A percentile compares a stretch with the other conserved stretches of the same genome.
Evolutionary conservation across 1,284 basidiomycete species (phyloP).

Genomic region (Fomitiporia mediterranea): DNA sequence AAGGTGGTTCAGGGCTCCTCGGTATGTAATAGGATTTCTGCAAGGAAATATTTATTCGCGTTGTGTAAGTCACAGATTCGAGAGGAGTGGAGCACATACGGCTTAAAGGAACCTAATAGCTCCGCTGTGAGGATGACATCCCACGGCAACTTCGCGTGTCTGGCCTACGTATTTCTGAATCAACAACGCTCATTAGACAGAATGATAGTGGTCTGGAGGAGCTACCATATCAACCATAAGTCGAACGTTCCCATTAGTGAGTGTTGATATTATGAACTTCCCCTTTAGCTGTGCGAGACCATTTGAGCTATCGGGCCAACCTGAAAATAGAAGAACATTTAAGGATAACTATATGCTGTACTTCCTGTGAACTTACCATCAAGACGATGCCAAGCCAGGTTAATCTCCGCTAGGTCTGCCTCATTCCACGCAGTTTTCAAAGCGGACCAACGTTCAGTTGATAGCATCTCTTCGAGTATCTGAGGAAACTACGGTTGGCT

Average conservation of each 20-base stretch:
- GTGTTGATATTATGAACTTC: constrained; percentile 43
- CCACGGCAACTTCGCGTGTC: constrained; percentile 55
- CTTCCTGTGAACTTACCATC: constrained; percentile 34
- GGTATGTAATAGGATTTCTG: constrained; percentile 51
- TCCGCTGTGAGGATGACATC: constrained; percentile 57
- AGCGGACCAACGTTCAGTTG: constrained; percentile 41
- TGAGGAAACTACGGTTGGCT: constrained; percentile 24
- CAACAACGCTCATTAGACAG: background rate
- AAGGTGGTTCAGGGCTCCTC: constrained; percentile 46
- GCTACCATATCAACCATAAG: constrained; percentile 56
- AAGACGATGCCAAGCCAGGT: constrained; percentile 52
- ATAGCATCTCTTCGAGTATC: constrained; percentile 54
- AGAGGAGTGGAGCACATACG: constrained; percentile 35
- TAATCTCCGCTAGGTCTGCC: constrained; percentile 39
- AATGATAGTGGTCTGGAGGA: background rate
- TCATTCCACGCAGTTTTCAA: constrained; percentile 42
- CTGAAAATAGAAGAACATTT: too few species aligned
- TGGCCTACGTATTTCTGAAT: constrained; percentile 38
- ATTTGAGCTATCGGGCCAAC: constrained; percentile 50
- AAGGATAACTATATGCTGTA: background rate
- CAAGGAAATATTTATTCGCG: background rate
- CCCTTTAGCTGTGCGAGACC: constrained; percentile 50
- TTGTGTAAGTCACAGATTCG: background rate
- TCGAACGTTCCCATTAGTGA: constrained; percentile 61
- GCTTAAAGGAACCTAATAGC: constrained; percentile 57